Evolutionary conservation across 2,329 filamentous ascomycete species (phyloP), one percentile per base, ranked within the genome.

Genomic region (Capronia epimyces): DNA sequence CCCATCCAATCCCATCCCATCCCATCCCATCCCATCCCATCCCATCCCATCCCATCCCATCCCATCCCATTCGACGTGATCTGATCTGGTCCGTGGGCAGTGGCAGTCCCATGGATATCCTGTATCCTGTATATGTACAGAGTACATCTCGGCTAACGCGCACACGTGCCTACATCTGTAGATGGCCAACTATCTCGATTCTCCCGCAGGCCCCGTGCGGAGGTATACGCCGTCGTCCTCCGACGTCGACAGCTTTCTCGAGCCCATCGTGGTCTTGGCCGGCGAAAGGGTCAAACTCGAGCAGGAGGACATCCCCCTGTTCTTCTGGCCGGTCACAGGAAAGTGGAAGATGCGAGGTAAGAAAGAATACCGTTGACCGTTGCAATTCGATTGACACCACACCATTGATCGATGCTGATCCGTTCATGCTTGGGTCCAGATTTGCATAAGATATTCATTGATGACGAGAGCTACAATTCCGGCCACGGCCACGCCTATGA

Each of bases 401-500:
- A n/a, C n/a, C n/a, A n/a, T n/a, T n/a, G n/a, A n/a, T 20, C 15
- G 21, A 13, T 15, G 22, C 36, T 39, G 13, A 39, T 9, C 36
- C 29, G n/a, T 36, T 9, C 13, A n/a, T 18, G 7, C 22, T 27
- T 3, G 16, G 13, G 3, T 29, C 2, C 39, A 80, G 81, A 78
- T 61, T 62, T 82, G 0, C 75, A 80, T 57, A 83, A 83, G 53
- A 71, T 77, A 1, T 83, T 75, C 60, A 69, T 75, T 25, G 78
- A 81, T 40, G 77, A 80, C 34, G 71, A 75, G 47, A 75, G 72
- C 58, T 77, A 79, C 60, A 75, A 77, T 50, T 69, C 71, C 1
- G 77, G 76, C 1, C 76, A 81, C 50, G 79, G 79, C 0, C 71
- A 78, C 39, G 77, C 76, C 1, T 84, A 83, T 56, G 69, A 79